Percentiles rank a stretch among this genome's conserved stretches.
phyloP scores from a whole-genome alignment of 768 basidiomycete genomes.

The Fibroporia radiculosa region DNA sequence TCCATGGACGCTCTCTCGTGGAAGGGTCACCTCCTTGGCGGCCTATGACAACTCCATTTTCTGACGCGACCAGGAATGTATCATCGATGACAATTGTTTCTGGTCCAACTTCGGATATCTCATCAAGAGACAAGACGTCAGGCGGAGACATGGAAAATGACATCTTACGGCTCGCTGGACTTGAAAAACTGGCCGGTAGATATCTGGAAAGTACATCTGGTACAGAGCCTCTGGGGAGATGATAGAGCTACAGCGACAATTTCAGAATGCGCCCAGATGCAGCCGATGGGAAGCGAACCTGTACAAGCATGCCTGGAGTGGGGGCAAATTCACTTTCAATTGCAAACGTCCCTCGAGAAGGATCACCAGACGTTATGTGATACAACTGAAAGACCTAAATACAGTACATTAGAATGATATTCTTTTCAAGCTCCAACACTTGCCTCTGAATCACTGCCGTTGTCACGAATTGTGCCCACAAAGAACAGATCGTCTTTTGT shows the following conservation, averaged over 20 bases:
- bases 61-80: conserved; percentile 13
- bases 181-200: not conserved
- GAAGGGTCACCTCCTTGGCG: conserved; percentile 1
- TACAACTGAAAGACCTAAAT: conserved; percentile 41
- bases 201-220: conserved; percentile 4
- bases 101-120: not conserved
- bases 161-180: conserved; percentile 3
- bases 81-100: conserved; percentile 7
- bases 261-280: not conserved
- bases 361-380: conserved; percentile 63
- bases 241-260: conserved; percentile 4
- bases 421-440: too few species aligned
- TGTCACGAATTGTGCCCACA: conserved; percentile 33
- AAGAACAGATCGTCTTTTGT: conserved; percentile 52
- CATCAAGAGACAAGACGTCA: not conserved
- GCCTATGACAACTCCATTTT: conserved; percentile 14
- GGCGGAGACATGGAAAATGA: conserved; percentile 8
- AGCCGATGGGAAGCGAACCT: conserved; percentile 29
- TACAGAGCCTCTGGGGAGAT: not conserved
- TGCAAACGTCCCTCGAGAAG: conserved; percentile 59
- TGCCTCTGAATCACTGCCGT: conserved; percentile 15
- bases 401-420: too few species aligned
- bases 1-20: conserved; percentile 11
- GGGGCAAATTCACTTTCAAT: conserved; percentile 49
- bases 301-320: conserved; percentile 38